These are phyloP conservation scores for Spongispora temasekensis DNA, from an alignment of 1,284 basidiomycete species.

Conservation along the genomic window DNA sequence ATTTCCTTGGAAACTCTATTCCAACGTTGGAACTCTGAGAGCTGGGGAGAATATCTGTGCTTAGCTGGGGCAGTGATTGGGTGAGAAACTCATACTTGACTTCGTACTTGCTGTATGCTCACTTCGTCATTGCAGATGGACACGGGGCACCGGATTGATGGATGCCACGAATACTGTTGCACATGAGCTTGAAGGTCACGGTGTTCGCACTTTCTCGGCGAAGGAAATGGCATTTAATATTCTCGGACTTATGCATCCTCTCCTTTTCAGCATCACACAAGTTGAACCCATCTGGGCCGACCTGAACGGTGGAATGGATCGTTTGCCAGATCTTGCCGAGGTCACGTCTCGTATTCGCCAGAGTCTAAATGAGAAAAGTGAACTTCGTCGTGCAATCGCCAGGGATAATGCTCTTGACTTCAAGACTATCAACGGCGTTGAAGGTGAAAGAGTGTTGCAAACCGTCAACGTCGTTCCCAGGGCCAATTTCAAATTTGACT, in stretches of 20 bases:
- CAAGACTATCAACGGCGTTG: conserved; percentile 87
- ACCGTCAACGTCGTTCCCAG: conserved; percentile 93
- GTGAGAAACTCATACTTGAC: conserved; percentile 41
- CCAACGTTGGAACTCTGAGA: conserved; percentile 97
- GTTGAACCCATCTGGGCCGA: conserved; percentile 99
- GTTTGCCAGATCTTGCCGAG: conserved; percentile 92
- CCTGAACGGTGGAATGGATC: conserved; percentile 96
- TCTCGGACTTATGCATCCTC: conserved; percentile 96
- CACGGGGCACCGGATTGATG: conserved; percentile 98
- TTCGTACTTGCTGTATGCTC: conserved; percentile 2
- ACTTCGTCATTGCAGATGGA: conserved; percentile 64
- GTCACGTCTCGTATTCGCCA: conserved; percentile 86
- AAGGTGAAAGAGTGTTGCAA: conserved; percentile 92
- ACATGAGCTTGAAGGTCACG: conserved; percentile 90
- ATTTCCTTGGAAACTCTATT: conserved; percentile 97
- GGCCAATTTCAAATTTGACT: conserved; percentile 96
- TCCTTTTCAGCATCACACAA: conserved; percentile 99
- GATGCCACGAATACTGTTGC: conserved; percentile 93
- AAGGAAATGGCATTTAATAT: conserved; percentile 99
- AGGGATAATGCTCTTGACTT: conserved; percentile 96
- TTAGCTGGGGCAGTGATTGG: conserved; percentile 98
- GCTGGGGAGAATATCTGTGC: conserved; percentile 99
- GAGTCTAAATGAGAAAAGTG: conserved; percentile 78
- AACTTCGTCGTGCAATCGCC: conserved; percentile 90
- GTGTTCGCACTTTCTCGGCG: conserved; percentile 96